These are phyloP conservation scores for Cicer arietinum DNA, from an alignment of 306 rosid genomes.

Conservation along the genomic window DNA sequence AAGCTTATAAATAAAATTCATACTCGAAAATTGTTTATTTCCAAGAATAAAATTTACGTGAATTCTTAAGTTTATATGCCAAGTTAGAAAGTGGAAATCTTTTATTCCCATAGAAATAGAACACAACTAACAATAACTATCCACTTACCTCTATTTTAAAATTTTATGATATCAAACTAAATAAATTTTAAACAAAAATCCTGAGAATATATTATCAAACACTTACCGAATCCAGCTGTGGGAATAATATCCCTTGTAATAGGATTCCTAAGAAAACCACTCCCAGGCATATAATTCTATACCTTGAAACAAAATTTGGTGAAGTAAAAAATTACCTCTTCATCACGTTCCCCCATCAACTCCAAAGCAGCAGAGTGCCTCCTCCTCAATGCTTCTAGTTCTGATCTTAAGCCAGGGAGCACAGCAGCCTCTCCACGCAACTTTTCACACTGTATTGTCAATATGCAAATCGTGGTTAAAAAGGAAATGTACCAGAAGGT, in stretches of 20 bases:
- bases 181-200: neutral
- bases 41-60: too few relatives aligned
- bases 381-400: constrained; percentile 92
- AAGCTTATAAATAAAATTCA: too few relatives aligned
- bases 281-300: neutral
- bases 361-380: constrained; percentile 98
- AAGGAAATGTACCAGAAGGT: constrained; percentile 17
- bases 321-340: constrained; percentile 69
- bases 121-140: constrained; percentile 7
- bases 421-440: constrained; percentile 76
- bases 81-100: too few relatives aligned
- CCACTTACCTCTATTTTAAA: neutral
- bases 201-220: neutral
- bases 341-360: constrained; percentile 99
- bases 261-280: neutral
- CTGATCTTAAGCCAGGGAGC: constrained; percentile 89
- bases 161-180: neutral
- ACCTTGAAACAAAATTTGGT: neutral
- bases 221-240: neutral
- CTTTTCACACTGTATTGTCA: constrained; percentile 81
- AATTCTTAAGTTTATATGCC: too few relatives aligned
- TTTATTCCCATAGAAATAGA: neutral
- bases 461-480: constrained; percentile 41
- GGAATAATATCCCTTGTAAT: neutral
- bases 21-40: too few relatives aligned